Evolutionary conservation across 2,329 filamentous ascomycete species (phyloP).

Genomic region (Aspergillus viridinutans): DNA sequence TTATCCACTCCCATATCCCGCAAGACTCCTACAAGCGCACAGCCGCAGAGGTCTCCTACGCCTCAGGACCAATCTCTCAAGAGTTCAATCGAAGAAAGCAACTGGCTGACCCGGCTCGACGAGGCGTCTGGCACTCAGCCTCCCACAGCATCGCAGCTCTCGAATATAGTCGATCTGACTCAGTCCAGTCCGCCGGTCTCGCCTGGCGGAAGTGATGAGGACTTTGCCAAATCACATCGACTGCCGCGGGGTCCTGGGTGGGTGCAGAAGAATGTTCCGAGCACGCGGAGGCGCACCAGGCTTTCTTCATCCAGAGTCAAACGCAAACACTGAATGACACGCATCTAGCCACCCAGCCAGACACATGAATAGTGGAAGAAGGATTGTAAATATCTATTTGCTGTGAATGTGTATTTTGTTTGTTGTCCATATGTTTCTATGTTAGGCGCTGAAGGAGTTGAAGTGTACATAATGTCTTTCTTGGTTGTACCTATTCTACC

Average conservation of each 20-base stretch:
- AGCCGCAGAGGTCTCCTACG: neutral
- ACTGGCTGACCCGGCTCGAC: neutral
- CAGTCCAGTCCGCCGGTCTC: constrained; percentile 30
- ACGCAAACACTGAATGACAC: constrained; percentile 17
- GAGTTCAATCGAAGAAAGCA: constrained; percentile 8
- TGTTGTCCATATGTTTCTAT: neutral
- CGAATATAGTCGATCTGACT: constrained; percentile 34
- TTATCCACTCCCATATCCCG: constrained; percentile 7
- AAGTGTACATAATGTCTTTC: neutral
- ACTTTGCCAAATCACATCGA: constrained; percentile 25
- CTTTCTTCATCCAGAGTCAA: constrained; percentile 16
- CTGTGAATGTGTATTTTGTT: neutral
- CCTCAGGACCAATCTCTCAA: constrained; percentile 8
- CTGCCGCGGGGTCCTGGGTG: constrained; percentile 26
- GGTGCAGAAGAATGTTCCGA: constrained; percentile 24
- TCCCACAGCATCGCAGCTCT: constrained; percentile 10
- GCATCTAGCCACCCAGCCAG: constrained; percentile 15
- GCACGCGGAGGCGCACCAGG: constrained; percentile 14
- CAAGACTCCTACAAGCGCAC: neutral
- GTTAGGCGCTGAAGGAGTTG: neutral
- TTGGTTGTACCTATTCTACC: neutral
- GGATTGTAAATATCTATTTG: neutral
- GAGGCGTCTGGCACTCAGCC: neutral
- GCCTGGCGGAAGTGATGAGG: constrained; percentile 25
- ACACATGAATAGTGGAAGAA: constrained; percentile 14